These are phyloP conservation scores for Aspergillus campestris DNA, from an alignment of 495 filamentous ascomycete genomes.

Conservation along the genomic window DNA sequence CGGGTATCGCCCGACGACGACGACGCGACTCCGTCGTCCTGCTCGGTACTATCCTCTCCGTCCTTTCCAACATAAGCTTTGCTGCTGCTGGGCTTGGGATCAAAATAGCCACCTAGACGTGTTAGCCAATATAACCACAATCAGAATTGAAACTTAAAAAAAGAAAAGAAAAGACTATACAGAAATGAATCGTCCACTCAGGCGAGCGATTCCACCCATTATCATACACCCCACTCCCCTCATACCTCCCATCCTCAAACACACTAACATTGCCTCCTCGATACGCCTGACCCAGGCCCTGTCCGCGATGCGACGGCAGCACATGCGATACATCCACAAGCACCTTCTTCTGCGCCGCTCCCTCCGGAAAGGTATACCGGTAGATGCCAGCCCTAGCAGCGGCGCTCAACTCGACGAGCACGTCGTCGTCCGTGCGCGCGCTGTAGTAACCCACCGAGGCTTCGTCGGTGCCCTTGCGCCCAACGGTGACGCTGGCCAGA, in stretches of 20 bases:
- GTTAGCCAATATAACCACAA: background rate
- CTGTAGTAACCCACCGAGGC: slow-evolving; percentile 58
- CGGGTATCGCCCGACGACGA: slow-evolving; percentile 20
- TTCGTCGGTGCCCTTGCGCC: slow-evolving; percentile 41
- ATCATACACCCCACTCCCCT: slow-evolving; percentile 56
- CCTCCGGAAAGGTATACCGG: slow-evolving; percentile 50
- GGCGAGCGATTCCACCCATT: slow-evolving; percentile 54
- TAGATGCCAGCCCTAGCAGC: slow-evolving; percentile 55
- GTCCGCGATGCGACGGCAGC: slow-evolving; percentile 51
- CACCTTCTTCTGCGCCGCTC: slow-evolving; percentile 35
- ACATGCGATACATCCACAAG: slow-evolving; percentile 67
- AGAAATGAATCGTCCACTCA: slow-evolving; percentile 61
- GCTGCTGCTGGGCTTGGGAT: slow-evolving; percentile 30
- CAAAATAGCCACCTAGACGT: slow-evolving; percentile 45
- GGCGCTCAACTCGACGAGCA: slow-evolving; percentile 52
- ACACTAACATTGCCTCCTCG: slow-evolving; percentile 53
- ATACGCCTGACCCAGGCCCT: slow-evolving; percentile 57
- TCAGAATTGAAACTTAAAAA: background rate
- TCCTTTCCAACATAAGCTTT: slow-evolving; percentile 24
- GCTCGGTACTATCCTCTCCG: slow-evolving; percentile 18
- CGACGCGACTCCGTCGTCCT: slow-evolving; percentile 17
- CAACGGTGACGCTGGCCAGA: slow-evolving; percentile 46
- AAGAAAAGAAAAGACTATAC: slow-evolving; percentile 14
- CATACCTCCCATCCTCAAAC: slow-evolving; percentile 46
- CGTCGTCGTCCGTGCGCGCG: slow-evolving; percentile 42